These are phyloP conservation scores for Cryptosporidium sp. DNA, from an alignment of 169 alveolate genomes.

Conservation along the genomic window DNA sequence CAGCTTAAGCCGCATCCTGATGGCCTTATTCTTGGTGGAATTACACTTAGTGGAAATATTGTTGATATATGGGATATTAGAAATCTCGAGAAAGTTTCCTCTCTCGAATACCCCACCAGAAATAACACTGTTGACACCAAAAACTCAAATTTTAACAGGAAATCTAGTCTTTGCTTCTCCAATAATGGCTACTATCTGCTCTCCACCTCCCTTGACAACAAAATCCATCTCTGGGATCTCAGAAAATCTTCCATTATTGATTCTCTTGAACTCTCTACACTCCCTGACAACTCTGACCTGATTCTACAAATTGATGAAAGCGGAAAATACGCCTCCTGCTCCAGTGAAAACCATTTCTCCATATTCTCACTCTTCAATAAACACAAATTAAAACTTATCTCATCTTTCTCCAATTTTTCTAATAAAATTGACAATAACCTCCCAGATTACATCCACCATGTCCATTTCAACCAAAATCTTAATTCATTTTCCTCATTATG, in stretches of 20 bases:
- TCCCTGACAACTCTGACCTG: background rate
- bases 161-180: slow-evolving; percentile 81
- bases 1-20: slow-evolving; percentile 85
- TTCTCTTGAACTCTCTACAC: background rate
- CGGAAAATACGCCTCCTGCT: slow-evolving; percentile 43
- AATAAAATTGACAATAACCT: background rate
- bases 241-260: slow-evolving; percentile 43
- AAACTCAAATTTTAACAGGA: slow-evolving; percentile 16
- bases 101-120: slow-evolving; percentile 68
- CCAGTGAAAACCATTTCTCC: slow-evolving; percentile 2
- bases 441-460: background rate
- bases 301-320: slow-evolving; percentile 21
- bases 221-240: slow-evolving; percentile 75
- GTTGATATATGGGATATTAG: slow-evolving; percentile 88
- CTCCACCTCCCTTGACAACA: slow-evolving; percentile 82
- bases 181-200: slow-evolving; percentile 90
- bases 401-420: background rate
- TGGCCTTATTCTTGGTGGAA: slow-evolving; percentile 87
- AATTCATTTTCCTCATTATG: background rate
- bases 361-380: slow-evolving; percentile 36
- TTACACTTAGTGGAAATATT: slow-evolving; percentile 79
- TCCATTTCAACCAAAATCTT: slow-evolving; percentile 9
- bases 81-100: slow-evolving; percentile 62
- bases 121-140: slow-evolving; percentile 76
- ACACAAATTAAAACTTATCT: slow-evolving; percentile 3